These are phyloP conservation scores for Fraxinus latifolia DNA, from an alignment of 305 asterid genomes.

Conservation along the genomic window DNA sequence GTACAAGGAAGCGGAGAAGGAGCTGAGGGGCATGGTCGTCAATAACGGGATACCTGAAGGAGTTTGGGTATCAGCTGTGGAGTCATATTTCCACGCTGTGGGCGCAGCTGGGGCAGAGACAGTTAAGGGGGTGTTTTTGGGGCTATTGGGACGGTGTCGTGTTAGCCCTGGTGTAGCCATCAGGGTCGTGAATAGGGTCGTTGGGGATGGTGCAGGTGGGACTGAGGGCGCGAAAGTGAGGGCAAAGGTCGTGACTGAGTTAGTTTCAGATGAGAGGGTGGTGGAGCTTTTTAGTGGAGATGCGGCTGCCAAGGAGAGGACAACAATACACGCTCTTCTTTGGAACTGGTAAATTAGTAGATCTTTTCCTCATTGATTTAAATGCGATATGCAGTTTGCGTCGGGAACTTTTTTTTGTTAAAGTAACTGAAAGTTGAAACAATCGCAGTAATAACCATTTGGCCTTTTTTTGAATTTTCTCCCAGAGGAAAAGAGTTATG, in stretches of 20 bases:
- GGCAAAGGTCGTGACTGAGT: constrained; percentile 67
- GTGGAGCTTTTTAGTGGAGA: constrained; percentile 67
- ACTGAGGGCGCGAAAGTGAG: constrained; percentile 68
- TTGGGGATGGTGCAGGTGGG: constrained; percentile 53
- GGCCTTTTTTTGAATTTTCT: not conserved
- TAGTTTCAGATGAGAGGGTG: constrained; percentile 90
- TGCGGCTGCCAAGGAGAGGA: constrained; percentile 72
- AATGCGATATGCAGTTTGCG: not conserved
- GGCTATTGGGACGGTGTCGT: constrained; percentile 75
- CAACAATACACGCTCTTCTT: constrained; percentile 90
- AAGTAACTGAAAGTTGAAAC: not conserved
- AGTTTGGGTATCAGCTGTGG: constrained; percentile 94
- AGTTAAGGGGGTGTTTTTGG: constrained; percentile 73
- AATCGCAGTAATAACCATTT: not conserved
- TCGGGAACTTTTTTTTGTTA: not conserved
- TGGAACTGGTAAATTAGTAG: constrained; percentile 78
- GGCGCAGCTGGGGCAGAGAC: constrained; percentile 89
- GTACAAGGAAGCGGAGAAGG: constrained; percentile 85
- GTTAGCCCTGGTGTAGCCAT: constrained; percentile 80
- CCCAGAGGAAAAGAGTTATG: not conserved
- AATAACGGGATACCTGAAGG: constrained; percentile 87
- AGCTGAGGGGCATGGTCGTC: constrained; percentile 76
- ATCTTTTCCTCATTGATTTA: not conserved
- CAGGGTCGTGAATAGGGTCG: constrained; percentile 70
- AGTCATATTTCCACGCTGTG: constrained; percentile 74